These are phyloP conservation scores for Stentor coeruleus DNA, from an alignment of 73 alveolate species.

Conservation along the genomic window DNA sequence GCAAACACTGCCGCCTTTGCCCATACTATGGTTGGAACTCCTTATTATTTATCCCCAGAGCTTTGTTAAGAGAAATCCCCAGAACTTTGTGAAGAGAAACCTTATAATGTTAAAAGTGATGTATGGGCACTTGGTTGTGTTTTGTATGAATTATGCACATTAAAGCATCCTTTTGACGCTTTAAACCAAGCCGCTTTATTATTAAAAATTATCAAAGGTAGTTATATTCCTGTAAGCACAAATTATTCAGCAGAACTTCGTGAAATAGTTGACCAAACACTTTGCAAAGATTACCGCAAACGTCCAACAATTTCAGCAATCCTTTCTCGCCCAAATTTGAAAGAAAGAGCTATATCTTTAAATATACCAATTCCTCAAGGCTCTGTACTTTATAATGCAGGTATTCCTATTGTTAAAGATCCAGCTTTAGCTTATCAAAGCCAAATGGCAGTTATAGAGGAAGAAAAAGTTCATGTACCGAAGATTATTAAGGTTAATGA, in stretches of 20 bases:
- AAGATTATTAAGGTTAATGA: no score
- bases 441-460: neutral
- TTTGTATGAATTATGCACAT: conserved; percentile 18
- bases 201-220: neutral
- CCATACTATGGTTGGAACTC: conserved; percentile 88
- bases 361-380: neutral
- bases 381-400: neutral
- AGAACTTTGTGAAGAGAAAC: conserved; percentile 82
- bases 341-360: neutral
- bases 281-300: neutral
- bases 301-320: neutral
- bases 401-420: neutral
- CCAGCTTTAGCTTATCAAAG: neutral
- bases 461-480: neutral
- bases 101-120: conserved; percentile 56
- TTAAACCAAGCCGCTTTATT: neutral
- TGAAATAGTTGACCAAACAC: neutral
- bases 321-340: neutral
- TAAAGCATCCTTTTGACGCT: conserved; percentile 28
- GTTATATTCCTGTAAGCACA: neutral
- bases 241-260: neutral
- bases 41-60: conserved; percentile 97
- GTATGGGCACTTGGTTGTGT: conserved; percentile 27
- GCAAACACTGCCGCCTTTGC: conserved; percentile 96
- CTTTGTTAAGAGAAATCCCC: conserved; percentile 80